Conservation (phyloP, 805 yeast species). For the Lachancea meyersii region DNA sequence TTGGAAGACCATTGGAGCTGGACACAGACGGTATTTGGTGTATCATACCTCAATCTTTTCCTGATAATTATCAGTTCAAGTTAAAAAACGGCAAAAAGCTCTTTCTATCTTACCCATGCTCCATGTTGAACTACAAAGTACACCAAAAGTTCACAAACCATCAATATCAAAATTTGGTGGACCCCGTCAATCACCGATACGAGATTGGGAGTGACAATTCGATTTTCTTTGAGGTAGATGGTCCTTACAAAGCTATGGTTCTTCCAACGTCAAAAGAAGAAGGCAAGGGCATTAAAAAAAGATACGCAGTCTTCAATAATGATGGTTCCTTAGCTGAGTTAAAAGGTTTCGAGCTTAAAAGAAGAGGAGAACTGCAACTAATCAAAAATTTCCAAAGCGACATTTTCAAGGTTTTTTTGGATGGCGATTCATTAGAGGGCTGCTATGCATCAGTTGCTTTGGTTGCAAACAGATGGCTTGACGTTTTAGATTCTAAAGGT, state of each 20-base stretch:
- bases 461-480: constrained; percentile 95
- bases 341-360: constrained; percentile 92
- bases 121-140: constrained; percentile 90
- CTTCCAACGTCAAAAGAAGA: constrained; percentile 96
- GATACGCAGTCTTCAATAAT: constrained; percentile 94
- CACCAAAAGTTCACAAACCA: constrained; percentile 88
- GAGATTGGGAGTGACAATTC: constrained; percentile 82
- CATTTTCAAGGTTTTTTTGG: constrained; percentile 82
- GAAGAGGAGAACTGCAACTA: constrained; percentile 92
- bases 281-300: constrained; percentile 90
- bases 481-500: constrained; percentile 85
- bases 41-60: constrained; percentile 87
- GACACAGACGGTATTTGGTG: constrained; percentile 99
- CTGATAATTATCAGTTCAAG: constrained; percentile 73
- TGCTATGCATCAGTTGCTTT: constrained; percentile 87
- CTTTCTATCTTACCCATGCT: constrained; percentile 84
- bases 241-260: constrained; percentile 96
- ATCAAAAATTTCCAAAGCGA: constrained; percentile 95
- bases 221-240: constrained; percentile 96
- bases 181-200: constrained; percentile 61
- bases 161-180: constrained; percentile 84
- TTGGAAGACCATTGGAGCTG: constrained; percentile 91
- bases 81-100: constrained; percentile 72
- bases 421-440: constrained; percentile 68
- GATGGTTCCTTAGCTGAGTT: constrained; percentile 93